Evolutionary conservation across 2,329 filamentous ascomycete genomes (phyloP).

Genomic region (Drechmeria coniospora): DNA sequence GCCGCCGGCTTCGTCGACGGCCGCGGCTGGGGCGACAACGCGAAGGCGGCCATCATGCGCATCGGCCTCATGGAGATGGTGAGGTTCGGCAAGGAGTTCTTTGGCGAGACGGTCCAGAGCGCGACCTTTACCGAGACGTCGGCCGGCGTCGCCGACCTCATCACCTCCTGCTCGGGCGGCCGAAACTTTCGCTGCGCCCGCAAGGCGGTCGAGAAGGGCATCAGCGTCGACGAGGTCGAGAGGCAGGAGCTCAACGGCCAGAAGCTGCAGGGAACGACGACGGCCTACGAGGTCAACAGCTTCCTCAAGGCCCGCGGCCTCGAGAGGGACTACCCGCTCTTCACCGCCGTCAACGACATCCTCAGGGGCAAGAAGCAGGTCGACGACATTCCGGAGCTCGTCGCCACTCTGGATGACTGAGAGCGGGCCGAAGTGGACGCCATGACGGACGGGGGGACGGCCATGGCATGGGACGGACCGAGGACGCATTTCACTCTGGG

Average conservation of each 20-base stretch:
- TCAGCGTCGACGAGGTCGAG: slow-evolving; percentile 78
- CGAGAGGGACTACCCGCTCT: slow-evolving; percentile 77
- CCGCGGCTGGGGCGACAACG: slow-evolving; percentile 94
- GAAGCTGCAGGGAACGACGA: slow-evolving; percentile 88
- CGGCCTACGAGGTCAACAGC: slow-evolving; percentile 77
- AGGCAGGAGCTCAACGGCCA: slow-evolving; percentile 84
- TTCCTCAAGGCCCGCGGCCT: slow-evolving; percentile 68
- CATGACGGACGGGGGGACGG: too few species aligned
- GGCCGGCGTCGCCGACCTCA: slow-evolving; percentile 86
- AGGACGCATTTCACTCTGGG: too few species aligned
- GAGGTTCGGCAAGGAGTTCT: slow-evolving; percentile 88
- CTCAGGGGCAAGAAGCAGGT: slow-evolving; percentile 61
- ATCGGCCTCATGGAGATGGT: slow-evolving; percentile 94
- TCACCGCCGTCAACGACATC: slow-evolving; percentile 76
- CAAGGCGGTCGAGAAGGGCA: slow-evolving; percentile 64
- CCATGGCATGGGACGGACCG: too few species aligned
- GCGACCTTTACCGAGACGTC: slow-evolving; percentile 95
- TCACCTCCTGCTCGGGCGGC: slow-evolving; percentile 83
- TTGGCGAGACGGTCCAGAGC: slow-evolving; percentile 62
- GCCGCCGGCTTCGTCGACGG: slow-evolving; percentile 93
- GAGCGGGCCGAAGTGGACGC: too few species aligned
- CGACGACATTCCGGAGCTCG: slow-evolving; percentile 63
- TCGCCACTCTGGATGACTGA: slow-evolving; percentile 17
- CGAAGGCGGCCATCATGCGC: slow-evolving; percentile 96
- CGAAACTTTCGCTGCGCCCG: slow-evolving; percentile 91